Evolutionary conservation across 2,329 filamentous ascomycete genomes (phyloP).

Genomic region (Trichoderma sp.): DNA sequence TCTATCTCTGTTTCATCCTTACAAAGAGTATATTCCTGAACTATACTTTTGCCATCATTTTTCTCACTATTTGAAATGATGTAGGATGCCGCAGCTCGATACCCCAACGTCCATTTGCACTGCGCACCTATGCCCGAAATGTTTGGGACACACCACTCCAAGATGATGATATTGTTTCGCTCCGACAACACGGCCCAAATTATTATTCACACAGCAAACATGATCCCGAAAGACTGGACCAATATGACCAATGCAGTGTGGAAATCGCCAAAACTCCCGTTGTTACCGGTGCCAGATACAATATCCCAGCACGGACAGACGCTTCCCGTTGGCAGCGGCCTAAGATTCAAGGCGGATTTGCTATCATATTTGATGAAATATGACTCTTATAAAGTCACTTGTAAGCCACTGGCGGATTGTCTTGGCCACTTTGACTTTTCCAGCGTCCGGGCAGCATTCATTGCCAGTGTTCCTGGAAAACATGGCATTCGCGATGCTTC

Average conservation of each 20-base stretch:
- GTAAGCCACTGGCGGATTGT: conserved; percentile 56
- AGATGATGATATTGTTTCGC: conserved; percentile 83
- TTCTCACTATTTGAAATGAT: background rate
- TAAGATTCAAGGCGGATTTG: conserved; percentile 74
- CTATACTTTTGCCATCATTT: background rate
- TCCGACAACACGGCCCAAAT: conserved; percentile 77
- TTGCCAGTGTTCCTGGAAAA: conserved; percentile 77
- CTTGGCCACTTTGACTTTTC: conserved; percentile 70
- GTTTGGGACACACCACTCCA: conserved; percentile 83
- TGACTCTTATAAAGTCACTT: conserved; percentile 57
- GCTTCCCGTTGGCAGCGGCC: conserved; percentile 56
- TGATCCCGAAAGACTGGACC: conserved; percentile 84
- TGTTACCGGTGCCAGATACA: conserved; percentile 32
- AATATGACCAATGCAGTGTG: conserved; percentile 87
- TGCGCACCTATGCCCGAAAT: conserved; percentile 78
- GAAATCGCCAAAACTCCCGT: conserved; percentile 70
- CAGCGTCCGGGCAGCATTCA: conserved; percentile 65
- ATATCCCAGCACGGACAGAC: conserved; percentile 6
- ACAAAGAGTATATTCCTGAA: background rate
- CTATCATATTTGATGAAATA: conserved; percentile 73
- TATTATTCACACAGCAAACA: conserved; percentile 86
- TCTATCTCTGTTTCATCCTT: background rate
- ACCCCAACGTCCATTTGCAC: conserved; percentile 70
- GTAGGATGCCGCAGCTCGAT: conserved; percentile 62
- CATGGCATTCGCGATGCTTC: conserved; percentile 53